Percentiles rank a stretch among this genome's conserved stretches.
These are phyloP conservation scores for Diphasiastrum complanatum DNA, from an alignment of 83 land plant species.

Conservation along the genomic window DNA sequence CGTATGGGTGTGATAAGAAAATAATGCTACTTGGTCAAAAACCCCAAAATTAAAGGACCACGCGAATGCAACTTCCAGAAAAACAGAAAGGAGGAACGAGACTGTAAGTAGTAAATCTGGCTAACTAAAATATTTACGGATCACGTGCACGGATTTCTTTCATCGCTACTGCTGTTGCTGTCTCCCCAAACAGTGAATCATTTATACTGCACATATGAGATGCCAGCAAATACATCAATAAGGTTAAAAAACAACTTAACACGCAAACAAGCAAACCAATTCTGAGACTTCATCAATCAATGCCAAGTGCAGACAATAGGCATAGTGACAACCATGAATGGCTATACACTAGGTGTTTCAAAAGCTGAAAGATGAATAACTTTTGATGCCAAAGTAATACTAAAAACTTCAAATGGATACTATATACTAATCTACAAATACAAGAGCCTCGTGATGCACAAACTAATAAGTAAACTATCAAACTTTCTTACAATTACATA, in stretches of 20 bases:
- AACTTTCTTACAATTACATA: conserved; percentile 21
- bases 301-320: too few species aligned
- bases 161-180: conserved; percentile 62
- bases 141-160: conserved; percentile 83
- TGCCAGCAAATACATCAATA: not conserved
- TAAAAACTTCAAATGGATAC: not conserved
- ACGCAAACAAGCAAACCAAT: too few species aligned
- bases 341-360: too few species aligned
- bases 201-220: conserved; percentile 47
- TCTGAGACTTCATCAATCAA: too few species aligned
- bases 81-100: not conserved
- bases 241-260: too few species aligned
- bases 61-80: not conserved
- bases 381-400: not conserved
- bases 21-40: not conserved
- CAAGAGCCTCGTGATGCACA: not conserved
- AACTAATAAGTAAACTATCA: not conserved
- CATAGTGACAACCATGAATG: too few species aligned
- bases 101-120: not conserved
- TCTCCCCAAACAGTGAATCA: conserved; percentile 83
- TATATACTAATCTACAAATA: too few species aligned
- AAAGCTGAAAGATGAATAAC: not conserved
- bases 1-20: too few species aligned
- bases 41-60: not conserved
- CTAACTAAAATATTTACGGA: conserved; percentile 52